phyloP scores from a whole-genome alignment of 768 basidiomycete species.

The Boletus reticulatus region DNA sequence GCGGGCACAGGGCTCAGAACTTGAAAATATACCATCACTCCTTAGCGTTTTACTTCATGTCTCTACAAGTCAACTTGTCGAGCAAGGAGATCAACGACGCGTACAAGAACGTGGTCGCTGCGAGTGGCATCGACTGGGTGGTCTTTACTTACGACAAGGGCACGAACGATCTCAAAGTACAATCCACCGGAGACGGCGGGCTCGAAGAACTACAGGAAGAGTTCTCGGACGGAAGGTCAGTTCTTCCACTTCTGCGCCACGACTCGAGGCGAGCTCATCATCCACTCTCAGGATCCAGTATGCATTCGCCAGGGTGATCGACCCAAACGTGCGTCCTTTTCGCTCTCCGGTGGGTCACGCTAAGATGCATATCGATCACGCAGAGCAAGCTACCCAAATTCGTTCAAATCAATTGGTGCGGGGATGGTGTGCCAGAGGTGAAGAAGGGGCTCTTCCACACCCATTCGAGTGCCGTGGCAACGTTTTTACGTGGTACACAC shows the following conservation, averaged over 20 bases:
- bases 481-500: slow-evolving; percentile 80
- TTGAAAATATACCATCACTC: too few species aligned
- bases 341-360: background rate
- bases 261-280: slow-evolving; percentile 3
- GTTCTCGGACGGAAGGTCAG: slow-evolving; percentile 90
- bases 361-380: background rate
- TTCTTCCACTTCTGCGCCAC: background rate
- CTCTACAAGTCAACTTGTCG: slow-evolving; percentile 76
- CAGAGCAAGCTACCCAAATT: slow-evolving; percentile 87
- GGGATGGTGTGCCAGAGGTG: slow-evolving; percentile 90
- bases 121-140: slow-evolving; percentile 69
- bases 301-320: slow-evolving; percentile 82
- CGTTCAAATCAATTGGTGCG: slow-evolving; percentile 96
- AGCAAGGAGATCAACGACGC: slow-evolving; percentile 68
- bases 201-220: slow-evolving; percentile 91
- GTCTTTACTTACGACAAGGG: slow-evolving; percentile 80
- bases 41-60: slow-evolving; percentile 44
- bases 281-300: slow-evolving; percentile 75
- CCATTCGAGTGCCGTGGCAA: slow-evolving; percentile 77
- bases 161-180: slow-evolving; percentile 84
- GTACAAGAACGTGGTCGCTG: slow-evolving; percentile 72
- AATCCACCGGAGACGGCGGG: slow-evolving; percentile 81
- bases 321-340: slow-evolving; percentile 65
- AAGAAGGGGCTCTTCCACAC: slow-evolving; percentile 93
- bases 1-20: background rate